Evolutionary conservation across 768 basidiomycete species (phyloP).

Genomic region (Lactifluus pinguis): DNA sequence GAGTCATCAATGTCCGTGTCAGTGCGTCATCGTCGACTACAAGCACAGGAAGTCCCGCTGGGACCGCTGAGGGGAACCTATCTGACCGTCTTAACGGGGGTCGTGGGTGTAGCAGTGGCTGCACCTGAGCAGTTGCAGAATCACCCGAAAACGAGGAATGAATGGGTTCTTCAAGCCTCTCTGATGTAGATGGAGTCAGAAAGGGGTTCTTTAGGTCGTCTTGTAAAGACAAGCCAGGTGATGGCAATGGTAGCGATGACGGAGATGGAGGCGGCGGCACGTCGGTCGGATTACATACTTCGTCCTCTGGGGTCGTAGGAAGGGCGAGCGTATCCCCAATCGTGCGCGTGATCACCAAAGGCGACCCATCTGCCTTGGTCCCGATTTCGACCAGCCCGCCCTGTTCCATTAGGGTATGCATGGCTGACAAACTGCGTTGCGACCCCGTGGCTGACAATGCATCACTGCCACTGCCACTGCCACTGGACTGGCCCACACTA

Average conservation of each 20-base stretch:
- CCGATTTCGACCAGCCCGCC: constrained; percentile 52
- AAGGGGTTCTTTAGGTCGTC: not conserved
- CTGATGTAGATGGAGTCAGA: not conserved
- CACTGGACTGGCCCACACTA: not conserved
- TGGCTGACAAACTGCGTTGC: constrained; percentile 30
- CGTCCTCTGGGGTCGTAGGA: constrained; percentile 1
- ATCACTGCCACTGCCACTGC: not conserved
- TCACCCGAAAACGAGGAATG: not conserved
- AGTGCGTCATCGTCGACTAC: constrained; percentile 81
- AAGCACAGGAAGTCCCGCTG: constrained; percentile 51
- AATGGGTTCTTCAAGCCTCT: not conserved
- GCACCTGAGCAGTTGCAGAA: not conserved
- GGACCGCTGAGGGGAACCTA: constrained; percentile 25
- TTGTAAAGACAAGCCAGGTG: not conserved
- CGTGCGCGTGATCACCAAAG: constrained; percentile 34
- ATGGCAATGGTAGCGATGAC: not conserved
- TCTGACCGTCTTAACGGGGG: constrained; percentile 6
- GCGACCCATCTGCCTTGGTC: constrained; percentile 31
- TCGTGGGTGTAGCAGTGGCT: not conserved
- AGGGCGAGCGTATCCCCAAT: constrained; percentile 27
- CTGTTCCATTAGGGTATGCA: constrained; percentile 63
- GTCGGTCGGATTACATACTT: constrained; percentile 5
- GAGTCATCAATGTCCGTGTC: constrained; percentile 73
- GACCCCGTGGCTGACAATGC: not conserved
- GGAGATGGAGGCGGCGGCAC: not conserved